Percentiles rank a stretch among this genome's conserved stretches.
These are phyloP conservation scores for Polyplosphaeria fusca DNA, from an alignment of 495 filamentous ascomycete species.

Conservation along the genomic window DNA sequence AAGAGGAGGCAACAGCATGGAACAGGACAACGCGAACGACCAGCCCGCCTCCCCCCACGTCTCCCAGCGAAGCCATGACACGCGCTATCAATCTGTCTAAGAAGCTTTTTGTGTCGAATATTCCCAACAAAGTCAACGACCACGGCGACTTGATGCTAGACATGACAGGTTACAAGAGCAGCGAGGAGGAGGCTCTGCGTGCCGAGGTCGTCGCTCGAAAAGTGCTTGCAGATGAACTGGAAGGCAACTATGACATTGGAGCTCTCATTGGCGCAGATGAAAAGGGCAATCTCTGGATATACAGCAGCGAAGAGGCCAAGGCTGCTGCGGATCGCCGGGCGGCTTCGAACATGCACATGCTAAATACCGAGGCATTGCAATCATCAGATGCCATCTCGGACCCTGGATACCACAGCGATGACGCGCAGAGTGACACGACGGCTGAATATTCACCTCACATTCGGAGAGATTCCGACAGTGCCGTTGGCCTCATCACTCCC, in stretches of 20 bases:
- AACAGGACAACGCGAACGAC: constrained; percentile 52
- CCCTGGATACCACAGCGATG: constrained; percentile 90
- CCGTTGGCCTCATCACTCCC: constrained; percentile 65
- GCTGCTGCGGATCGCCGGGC: constrained; percentile 61
- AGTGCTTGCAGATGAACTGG: constrained; percentile 88
- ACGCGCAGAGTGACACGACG: constrained; percentile 49
- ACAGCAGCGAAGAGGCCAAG: constrained; percentile 95
- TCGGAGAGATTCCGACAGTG: constrained; percentile 48
- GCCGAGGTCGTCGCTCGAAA: constrained; percentile 93
- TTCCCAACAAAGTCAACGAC: constrained; percentile 85
- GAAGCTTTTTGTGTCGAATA: constrained; percentile 83
- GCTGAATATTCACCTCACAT: constrained; percentile 30
- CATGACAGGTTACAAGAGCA: constrained; percentile 94
- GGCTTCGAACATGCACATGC: constrained; percentile 49
- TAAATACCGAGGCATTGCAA: constrained; percentile 53
- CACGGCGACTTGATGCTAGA: constrained; percentile 97
- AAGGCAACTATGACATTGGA: constrained; percentile 94
- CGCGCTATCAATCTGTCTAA: constrained; percentile 83
- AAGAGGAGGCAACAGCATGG: constrained; percentile 27
- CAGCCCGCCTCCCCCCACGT: constrained; percentile 71
- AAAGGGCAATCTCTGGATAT: constrained; percentile 96
- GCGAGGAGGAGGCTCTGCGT: constrained; percentile 83
- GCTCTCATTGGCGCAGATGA: constrained; percentile 93
- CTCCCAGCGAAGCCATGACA: constrained; percentile 70
- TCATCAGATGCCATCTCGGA: constrained; percentile 79